Evolutionary conservation across 129 eudicot genomes (phyloP).

Genomic region (Helichrysum umbraculigerum): DNA sequence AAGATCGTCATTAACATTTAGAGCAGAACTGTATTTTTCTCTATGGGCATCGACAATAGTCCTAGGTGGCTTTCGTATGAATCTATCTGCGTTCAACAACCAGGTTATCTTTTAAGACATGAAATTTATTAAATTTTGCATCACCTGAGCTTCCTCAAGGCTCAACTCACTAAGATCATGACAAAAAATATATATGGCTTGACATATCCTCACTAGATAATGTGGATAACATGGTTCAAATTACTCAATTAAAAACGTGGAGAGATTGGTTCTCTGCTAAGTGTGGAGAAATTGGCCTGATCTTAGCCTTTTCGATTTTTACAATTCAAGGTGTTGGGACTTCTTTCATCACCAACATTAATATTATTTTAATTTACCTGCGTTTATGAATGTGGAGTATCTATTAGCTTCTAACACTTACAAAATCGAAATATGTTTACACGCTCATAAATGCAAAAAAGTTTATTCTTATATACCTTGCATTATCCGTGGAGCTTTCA

Average conservation of each 20-base stretch:
- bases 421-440: not conserved
- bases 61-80: not conserved
- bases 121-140: not conserved
- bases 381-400: not conserved
- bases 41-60: not conserved
- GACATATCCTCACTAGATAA: not conserved
- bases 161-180: not conserved
- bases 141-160: not conserved
- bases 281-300: not conserved
- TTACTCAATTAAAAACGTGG: not conserved
- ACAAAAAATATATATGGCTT: not conserved
- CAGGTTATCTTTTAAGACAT: conserved; percentile 12
- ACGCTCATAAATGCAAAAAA: not conserved
- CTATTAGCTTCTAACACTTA: not conserved
- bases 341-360: not conserved
- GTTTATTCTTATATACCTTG: not conserved
- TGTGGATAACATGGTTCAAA: not conserved
- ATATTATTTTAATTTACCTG: not conserved
- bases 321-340: not conserved
- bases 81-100: not conserved
- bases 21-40: not conserved
- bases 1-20: not conserved
- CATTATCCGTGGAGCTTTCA: not conserved
- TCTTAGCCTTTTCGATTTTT: not conserved
- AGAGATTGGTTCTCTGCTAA: not conserved